These are phyloP conservation scores for Sporisorium exsertum DNA, from an alignment of 1,284 basidiomycete species.

Conservation along the genomic window DNA sequence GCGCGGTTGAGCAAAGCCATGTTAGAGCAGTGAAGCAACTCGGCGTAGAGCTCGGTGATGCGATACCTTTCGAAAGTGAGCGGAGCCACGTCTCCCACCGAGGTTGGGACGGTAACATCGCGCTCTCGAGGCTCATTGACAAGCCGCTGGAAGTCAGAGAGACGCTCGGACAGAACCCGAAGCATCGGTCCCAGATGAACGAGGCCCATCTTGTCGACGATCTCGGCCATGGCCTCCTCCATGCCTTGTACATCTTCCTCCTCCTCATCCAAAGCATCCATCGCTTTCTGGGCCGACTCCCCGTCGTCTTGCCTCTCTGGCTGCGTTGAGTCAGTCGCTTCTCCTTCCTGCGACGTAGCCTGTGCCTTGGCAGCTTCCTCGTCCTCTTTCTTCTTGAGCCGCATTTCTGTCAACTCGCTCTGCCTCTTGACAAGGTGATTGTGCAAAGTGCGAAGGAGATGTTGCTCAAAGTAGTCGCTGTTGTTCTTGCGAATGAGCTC, in stretches of 20 bases:
- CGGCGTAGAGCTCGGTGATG: conserved; percentile 97
- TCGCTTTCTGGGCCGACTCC: conserved; percentile 74
- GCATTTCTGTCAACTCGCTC: conserved; percentile 73
- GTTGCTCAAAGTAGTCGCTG: conserved; percentile 98
- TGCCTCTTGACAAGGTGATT: conserved; percentile 89
- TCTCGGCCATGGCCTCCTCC: conserved; percentile 84
- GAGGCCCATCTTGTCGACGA: conserved; percentile 90
- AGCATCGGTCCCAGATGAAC: conserved; percentile 90
- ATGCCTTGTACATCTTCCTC: conserved; percentile 71
- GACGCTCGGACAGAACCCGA: conserved; percentile 79
- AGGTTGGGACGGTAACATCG: conserved; percentile 72
- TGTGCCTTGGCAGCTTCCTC: conserved; percentile 54
- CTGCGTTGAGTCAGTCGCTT: conserved; percentile 3
- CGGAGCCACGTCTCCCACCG: conserved; percentile 74
- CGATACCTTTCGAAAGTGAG: conserved; percentile 95
- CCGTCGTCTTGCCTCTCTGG: conserved; percentile 31
- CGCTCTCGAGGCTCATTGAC: conserved; percentile 80
- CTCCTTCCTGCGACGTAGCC: conserved; percentile 11
- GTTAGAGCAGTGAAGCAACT: conserved; percentile 96
- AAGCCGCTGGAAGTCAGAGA: conserved; percentile 80
- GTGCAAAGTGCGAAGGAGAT: conserved; percentile 93
- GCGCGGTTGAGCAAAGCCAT: conserved; percentile 92
- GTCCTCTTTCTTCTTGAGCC: conserved; percentile 64
- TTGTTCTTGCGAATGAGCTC: conserved; percentile 99
- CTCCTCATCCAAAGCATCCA: conserved; percentile 62